Base-by-base conservation (phyloP, 768 basidiomycete species). In the Terana coerulea region DNA sequence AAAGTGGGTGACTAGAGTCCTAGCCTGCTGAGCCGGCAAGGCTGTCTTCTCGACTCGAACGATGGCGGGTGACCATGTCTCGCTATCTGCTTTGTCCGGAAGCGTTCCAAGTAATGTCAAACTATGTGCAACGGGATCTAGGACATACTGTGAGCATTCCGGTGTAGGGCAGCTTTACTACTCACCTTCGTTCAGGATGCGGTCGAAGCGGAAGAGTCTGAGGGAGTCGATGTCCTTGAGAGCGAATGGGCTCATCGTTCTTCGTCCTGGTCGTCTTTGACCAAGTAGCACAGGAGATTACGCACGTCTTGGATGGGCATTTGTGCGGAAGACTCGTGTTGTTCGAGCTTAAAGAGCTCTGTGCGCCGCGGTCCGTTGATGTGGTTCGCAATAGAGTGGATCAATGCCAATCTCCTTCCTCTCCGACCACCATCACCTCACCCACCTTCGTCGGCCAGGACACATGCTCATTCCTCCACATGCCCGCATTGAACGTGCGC, bases 11-110 rank as follows among this genome's bases (percentile, higher is more conserved):
- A 83, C 69, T 50, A 78, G 61, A 22, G 62, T 49, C 14, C 64
- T 54, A 21, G 69, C 74, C 17, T 70, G 60, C 6, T 72, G 64
- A 7, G 72, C 52, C n/a, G 79, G 69, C 51, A 94, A 73, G 2
- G 86, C 77, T 0, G 85, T 85, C 63, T 84, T 91, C 64, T 92
- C 88, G 33, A 95, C 70, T 31, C 84, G 79, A n/a, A 94, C 61
- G 55, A 95, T 84, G 3, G 87, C 82, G 28, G 73, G 55, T 4
- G 47, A 6, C 7, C n/a, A 14, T 37, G 43, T 33, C 14, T 52
- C 53, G 1, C 45, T 14, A 12, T 55, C 48, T 2, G 53, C 55
- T 1, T 58, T 40, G 21, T 55, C 61, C 0, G 73, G 79, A 11
- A 89, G 72, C 1, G 73, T 79, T 3, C 94, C 92, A 2, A 95